Evolutionary conservation across 192 early-diverging fungal genomes (phyloP), one percentile per base, ranked within the genome.

Genomic region (Funneliformis geosporum): DNA sequence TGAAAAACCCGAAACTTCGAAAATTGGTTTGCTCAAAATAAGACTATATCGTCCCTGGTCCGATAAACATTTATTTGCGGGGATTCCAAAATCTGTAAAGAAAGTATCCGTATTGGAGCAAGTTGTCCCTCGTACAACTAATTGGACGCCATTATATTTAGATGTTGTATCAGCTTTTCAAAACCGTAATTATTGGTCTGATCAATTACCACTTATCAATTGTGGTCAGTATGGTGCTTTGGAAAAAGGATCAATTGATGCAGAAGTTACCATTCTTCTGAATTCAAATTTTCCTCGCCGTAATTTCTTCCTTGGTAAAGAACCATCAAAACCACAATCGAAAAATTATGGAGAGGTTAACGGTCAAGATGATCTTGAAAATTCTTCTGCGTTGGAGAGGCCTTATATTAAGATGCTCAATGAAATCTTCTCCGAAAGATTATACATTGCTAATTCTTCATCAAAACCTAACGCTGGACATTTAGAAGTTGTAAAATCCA

Each of bases 91-190:
- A 28, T 87, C 92, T 8, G 91, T 90, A 10, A 87, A 89, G 77
- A 89, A 85, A 11, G 71, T 92, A 38, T 87, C 88, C 39, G 91
- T 93, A 18, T 78, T 93, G 43, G 92, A 93, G 80, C 91, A 90
- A 74, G 86, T 88, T 8, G 80, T 83, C 5, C 89, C 87, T 55
- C 83, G 87, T 78, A 84, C 91, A 23, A 89, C 89, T 70, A 83
- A 88, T 28, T 95, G 92, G 91, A 94, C 93, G 28, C 93, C 94
- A 39, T 83, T 97, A 61, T 95, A 95, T 86, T 86, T 96, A 46
- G 96, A 97, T 81, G 90, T 97, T 66, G 90, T 92, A 0, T 88
- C 93, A 27, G 86, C 90, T 21, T 91, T 93, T 80, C 90, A 93
- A 73, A 80, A 91, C 47, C 62, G 68, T 10, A 75, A 62, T 5